Conservation (phyloP, 768 basidiomycete species). For the Suillus sp. region DNA sequence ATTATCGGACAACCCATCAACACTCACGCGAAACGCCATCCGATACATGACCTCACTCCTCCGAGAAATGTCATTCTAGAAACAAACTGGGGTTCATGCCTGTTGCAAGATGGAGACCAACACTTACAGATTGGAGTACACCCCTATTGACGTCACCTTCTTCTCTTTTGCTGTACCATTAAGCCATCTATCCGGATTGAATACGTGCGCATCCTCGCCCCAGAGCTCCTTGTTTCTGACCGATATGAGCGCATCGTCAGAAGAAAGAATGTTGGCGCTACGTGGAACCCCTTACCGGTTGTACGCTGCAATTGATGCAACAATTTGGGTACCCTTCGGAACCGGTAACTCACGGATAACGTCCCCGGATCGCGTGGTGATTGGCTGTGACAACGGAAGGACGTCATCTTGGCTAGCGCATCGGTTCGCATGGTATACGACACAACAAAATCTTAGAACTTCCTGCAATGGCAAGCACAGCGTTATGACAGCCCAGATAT, state of each 20-base stretch:
- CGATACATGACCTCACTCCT: constrained; percentile 29
- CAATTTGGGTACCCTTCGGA: constrained; percentile 51
- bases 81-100: background rate
- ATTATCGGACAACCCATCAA: background rate
- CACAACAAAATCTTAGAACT: constrained; percentile 49
- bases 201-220: constrained; percentile 34
- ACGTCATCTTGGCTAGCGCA: constrained; percentile 54
- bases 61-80: constrained; percentile 33
- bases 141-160: constrained; percentile 27
- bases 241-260: constrained; percentile 1
- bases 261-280: background rate
- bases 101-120: background rate
- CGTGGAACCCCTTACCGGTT: constrained; percentile 42
- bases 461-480: constrained; percentile 36
- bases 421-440: constrained; percentile 54
- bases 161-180: constrained; percentile 20
- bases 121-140: constrained; percentile 33
- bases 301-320: constrained; percentile 56
- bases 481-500: background rate
- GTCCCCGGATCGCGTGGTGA: constrained; percentile 48
- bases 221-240: constrained; percentile 31
- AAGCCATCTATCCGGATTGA: constrained; percentile 34
- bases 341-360: constrained; percentile 46
- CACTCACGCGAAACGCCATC: constrained; percentile 36
- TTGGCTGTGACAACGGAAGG: constrained; percentile 58